Percentiles rank a stretch among this genome's conserved stretches.
Evolutionary conservation across 1,284 basidiomycete genomes (phyloP).

Genomic region (Sporisorium graminicola): DNA sequence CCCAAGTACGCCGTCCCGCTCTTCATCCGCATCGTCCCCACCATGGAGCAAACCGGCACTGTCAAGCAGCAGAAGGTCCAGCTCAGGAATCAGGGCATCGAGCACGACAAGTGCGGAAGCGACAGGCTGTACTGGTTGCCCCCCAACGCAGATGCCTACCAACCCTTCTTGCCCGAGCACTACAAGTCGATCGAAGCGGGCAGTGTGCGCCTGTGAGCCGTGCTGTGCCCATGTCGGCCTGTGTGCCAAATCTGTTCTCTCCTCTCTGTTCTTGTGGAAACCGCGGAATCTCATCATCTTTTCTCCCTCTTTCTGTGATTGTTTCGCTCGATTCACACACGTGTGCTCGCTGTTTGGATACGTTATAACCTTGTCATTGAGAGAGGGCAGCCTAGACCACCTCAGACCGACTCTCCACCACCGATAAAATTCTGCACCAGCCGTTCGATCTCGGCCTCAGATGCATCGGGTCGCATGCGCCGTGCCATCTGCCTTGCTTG

Average conservation of each 20-base stretch:
- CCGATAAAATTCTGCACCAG: slow-evolving; percentile 49
- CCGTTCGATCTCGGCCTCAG: slow-evolving; percentile 52
- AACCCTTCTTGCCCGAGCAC: slow-evolving; percentile 54
- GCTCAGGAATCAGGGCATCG: slow-evolving; percentile 68
- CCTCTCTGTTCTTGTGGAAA: not conserved
- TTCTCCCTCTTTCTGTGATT: not conserved
- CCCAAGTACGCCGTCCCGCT: slow-evolving; percentile 70
- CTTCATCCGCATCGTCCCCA: slow-evolving; percentile 67
- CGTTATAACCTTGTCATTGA: not conserved
- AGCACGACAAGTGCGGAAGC: slow-evolving; percentile 57
- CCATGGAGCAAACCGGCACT: slow-evolving; percentile 65
- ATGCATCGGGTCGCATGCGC: slow-evolving; percentile 51
- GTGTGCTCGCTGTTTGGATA: not conserved
- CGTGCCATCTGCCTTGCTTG: slow-evolving; percentile 47
- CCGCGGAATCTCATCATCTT: not conserved
- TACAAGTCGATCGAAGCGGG: slow-evolving; percentile 54
- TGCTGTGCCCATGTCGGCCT: not conserved
- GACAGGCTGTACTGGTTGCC: slow-evolving; percentile 64
- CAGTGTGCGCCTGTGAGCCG: slow-evolving; percentile 51
- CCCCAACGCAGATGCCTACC: slow-evolving; percentile 51
- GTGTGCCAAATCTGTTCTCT: not conserved
- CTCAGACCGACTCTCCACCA: slow-evolving; percentile 6
- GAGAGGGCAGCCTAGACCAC: not conserved
- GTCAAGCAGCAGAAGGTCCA: slow-evolving; percentile 68
- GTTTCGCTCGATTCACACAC: not conserved